Percentiles rank a stretch among this genome's conserved stretches.
These are phyloP conservation scores for Cymbopogon flexuosus DNA, from an alignment of 202 grass and related monocot genomes.

Conservation along the genomic window DNA sequence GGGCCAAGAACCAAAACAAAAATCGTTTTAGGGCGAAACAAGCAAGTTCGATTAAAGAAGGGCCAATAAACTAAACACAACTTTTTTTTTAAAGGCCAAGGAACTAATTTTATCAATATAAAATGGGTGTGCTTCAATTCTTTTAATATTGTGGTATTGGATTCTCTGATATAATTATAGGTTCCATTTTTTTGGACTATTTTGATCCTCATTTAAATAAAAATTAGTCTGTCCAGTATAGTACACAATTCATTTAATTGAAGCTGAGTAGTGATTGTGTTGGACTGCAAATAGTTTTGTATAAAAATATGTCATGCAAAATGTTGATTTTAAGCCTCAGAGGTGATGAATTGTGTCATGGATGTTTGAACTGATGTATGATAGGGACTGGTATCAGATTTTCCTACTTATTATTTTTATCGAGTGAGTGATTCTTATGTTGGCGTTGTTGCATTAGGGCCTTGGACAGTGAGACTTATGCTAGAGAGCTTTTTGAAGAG, in stretches of 20 bases:
- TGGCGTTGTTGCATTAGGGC: constrained; percentile 48
- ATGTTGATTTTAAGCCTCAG: background rate
- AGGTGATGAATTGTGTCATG: background rate
- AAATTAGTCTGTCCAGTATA: background rate
- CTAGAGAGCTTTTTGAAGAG: constrained; percentile 82
- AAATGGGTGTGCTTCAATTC: background rate
- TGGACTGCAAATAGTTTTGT: background rate
- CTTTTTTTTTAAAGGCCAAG: no score
- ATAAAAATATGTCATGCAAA: background rate
- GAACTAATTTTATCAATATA: no score
- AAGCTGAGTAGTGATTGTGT: background rate
- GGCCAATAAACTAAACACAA: no score
- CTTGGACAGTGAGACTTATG: constrained; percentile 55
- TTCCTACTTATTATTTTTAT: constrained; percentile 10
- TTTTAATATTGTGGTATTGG: background rate
- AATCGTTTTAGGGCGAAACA: no score
- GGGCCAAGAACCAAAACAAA: no score
- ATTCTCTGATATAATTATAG: background rate
- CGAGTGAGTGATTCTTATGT: constrained; percentile 18
- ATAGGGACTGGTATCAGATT: background rate
- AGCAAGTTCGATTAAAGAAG: no score
- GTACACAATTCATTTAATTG: background rate
- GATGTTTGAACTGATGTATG: background rate
- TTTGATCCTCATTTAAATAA: background rate
- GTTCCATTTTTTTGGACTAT: background rate